These are phyloP conservation scores for Ceratocystis colombiana DNA, from an alignment of 2,329 filamentous ascomycete species.

Conservation along the genomic window DNA sequence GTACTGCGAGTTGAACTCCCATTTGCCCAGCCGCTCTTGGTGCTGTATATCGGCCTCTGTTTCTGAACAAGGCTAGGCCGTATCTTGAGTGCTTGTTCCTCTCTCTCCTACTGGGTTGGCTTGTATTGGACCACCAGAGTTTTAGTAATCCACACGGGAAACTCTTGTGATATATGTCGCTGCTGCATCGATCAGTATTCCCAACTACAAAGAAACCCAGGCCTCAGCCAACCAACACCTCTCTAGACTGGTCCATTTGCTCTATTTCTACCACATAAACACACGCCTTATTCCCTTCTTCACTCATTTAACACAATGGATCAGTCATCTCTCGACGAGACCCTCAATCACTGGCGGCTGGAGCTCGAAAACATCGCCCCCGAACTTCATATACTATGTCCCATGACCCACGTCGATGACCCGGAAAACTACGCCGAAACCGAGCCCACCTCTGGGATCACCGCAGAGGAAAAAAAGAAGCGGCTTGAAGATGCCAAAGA, in stretches of 20 bases:
- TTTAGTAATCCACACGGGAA: not conserved
- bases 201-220: not conserved
- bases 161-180: not conserved
- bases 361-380: constrained; percentile 37
- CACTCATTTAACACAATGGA: constrained; percentile 32
- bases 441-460: constrained; percentile 42
- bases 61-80: too few relatives aligned
- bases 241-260: not conserved
- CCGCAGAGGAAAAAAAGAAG: constrained; percentile 41
- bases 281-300: too few relatives aligned
- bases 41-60: too few relatives aligned
- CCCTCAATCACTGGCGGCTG: constrained; percentile 38
- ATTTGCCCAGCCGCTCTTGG: too few relatives aligned
- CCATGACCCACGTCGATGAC: constrained; percentile 53
- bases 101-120: not conserved
- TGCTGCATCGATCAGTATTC: not conserved
- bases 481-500: constrained; percentile 46
- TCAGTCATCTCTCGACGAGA: constrained; percentile 32
- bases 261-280: not conserved
- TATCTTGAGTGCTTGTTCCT: too few relatives aligned
- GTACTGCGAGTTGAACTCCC: too few relatives aligned
- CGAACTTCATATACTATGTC: constrained; percentile 58
- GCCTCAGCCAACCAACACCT: not conserved
- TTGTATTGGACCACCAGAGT: not conserved
- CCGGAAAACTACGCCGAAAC: constrained; percentile 45